Conservation (phyloP, 768 basidiomycete species). For the Phylloporus scabripes region DNA sequence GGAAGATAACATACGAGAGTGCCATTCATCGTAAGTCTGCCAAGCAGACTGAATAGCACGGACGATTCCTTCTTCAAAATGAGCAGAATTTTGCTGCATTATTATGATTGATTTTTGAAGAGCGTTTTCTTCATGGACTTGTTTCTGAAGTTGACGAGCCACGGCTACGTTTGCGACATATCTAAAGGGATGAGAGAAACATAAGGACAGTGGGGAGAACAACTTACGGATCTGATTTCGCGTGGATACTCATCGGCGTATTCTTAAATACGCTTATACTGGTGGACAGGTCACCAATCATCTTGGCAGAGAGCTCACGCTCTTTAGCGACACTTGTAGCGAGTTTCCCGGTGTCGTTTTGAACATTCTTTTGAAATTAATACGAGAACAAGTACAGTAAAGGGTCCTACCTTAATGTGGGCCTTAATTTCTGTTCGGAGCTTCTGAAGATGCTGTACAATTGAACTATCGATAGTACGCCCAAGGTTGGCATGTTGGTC, state of each 20-base stretch:
- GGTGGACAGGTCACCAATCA: conserved; percentile 83
- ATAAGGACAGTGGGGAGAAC: neutral
- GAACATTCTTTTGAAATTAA: conserved; percentile 59
- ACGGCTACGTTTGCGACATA: conserved; percentile 71
- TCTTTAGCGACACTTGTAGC: conserved; percentile 90
- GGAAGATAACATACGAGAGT: conserved; percentile 67
- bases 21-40: conserved; percentile 96
- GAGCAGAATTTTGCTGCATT: conserved; percentile 95
- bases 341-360: conserved; percentile 92
- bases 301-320: conserved; percentile 73
- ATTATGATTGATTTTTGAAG: conserved; percentile 97
- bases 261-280: conserved; percentile 92
- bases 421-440: conserved; percentile 94
- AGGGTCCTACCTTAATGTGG: conserved; percentile 72
- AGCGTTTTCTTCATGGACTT: conserved; percentile 96
- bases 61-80: conserved; percentile 96
- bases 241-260: conserved; percentile 80
- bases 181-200: conserved; percentile 27
- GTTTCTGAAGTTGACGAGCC: conserved; percentile 75
- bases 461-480: conserved; percentile 92
- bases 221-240: conserved; percentile 33
- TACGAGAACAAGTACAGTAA: neutral
- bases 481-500: conserved; percentile 97
- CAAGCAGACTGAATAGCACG: conserved; percentile 94
- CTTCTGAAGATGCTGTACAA: conserved; percentile 97